Percentiles rank a stretch among this genome's conserved stretches.
Evolutionary conservation across 371 early-diverging fungal species (phyloP).

Genomic region (Batrachochytrium dendrobatidis): DNA sequence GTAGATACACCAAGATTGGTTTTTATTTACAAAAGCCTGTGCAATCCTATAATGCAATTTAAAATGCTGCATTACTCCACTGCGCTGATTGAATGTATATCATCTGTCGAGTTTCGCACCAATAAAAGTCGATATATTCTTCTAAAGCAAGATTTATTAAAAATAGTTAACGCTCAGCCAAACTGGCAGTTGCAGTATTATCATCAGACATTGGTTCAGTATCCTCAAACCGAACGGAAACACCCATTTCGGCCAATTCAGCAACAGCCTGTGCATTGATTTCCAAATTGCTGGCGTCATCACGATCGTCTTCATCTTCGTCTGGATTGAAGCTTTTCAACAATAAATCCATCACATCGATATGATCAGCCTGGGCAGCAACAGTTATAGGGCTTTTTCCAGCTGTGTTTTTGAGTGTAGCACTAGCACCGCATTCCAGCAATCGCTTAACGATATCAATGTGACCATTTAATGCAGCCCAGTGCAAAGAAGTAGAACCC

Average conservation of each 20-base stretch:
- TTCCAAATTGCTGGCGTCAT: not conserved
- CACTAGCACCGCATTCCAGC: constrained; percentile 23
- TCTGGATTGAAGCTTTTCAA: constrained; percentile 22
- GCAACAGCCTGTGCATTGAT: not conserved
- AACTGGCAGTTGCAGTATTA: constrained; percentile 1
- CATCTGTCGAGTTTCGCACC: too few species aligned
- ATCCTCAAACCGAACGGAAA: constrained; percentile 2
- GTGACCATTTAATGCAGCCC: constrained; percentile 82
- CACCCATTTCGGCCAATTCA: not conserved
- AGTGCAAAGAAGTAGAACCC: constrained; percentile 79
- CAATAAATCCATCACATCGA: constrained; percentile 25
- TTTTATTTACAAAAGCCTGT: too few species aligned
- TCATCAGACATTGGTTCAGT: not conserved
- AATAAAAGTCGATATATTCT: too few species aligned
- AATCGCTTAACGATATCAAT: constrained; percentile 54
- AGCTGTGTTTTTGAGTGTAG: constrained; percentile 22
- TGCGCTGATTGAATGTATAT: too few species aligned
- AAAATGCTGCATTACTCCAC: too few species aligned
- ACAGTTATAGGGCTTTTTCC: constrained; percentile 30
- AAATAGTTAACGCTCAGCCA: constrained; percentile 1
- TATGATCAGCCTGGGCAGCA: constrained; percentile 28
- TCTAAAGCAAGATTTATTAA: too few species aligned
- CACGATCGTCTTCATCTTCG: constrained; percentile 12
- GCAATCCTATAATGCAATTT: too few species aligned
- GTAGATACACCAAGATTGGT: too few species aligned